Conservation (phyloP, 2,329 filamentous ascomycete species). For the Ceratocystis smalleyi region DNA sequence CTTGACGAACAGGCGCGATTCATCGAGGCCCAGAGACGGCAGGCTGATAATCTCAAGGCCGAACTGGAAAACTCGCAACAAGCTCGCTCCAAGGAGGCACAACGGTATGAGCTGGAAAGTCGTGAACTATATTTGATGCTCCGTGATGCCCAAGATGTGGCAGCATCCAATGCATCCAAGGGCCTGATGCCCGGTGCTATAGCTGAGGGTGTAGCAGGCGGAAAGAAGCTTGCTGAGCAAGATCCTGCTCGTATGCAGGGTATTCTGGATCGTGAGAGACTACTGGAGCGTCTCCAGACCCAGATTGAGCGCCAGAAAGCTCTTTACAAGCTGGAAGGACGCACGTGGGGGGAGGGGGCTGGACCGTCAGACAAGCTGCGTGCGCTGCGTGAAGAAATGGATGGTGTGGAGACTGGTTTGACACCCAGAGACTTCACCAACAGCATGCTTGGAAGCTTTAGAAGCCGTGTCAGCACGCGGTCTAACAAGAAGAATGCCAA, state of each 20-base stretch:
- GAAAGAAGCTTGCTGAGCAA: slow-evolving; percentile 37
- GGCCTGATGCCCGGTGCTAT: slow-evolving; percentile 23
- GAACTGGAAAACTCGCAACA: slow-evolving; percentile 79
- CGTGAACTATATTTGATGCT: slow-evolving; percentile 97
- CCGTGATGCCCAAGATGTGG: slow-evolving; percentile 88
- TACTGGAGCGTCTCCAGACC: slow-evolving; percentile 88
- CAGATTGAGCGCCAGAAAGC: slow-evolving; percentile 96
- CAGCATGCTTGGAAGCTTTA: slow-evolving; percentile 58
- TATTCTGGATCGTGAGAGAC: slow-evolving; percentile 77
- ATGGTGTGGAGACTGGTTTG: slow-evolving; percentile 37
- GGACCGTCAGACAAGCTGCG: slow-evolving; percentile 84
- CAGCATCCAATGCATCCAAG: slow-evolving; percentile 63
- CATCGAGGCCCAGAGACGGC: slow-evolving; percentile 74
- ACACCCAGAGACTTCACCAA: slow-evolving; percentile 45
- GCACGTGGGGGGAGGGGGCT: slow-evolving; percentile 63
- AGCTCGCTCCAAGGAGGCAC: slow-evolving; percentile 73
- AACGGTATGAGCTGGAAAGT: slow-evolving; percentile 89
- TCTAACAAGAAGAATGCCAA: slow-evolving; percentile 33
- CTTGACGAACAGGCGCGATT: slow-evolving; percentile 84
- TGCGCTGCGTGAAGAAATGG: slow-evolving; percentile 90
- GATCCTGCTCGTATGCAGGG: slow-evolving; percentile 72
- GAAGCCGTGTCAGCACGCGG: slow-evolving; percentile 42
- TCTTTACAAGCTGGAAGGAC: slow-evolving; percentile 90
- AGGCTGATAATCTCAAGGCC: slow-evolving; percentile 74
- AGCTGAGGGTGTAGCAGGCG: slow-evolving; percentile 27